Base-by-base conservation (phyloP, 1,139 yeast species). In the Sporopachydermia cereana region DNA sequence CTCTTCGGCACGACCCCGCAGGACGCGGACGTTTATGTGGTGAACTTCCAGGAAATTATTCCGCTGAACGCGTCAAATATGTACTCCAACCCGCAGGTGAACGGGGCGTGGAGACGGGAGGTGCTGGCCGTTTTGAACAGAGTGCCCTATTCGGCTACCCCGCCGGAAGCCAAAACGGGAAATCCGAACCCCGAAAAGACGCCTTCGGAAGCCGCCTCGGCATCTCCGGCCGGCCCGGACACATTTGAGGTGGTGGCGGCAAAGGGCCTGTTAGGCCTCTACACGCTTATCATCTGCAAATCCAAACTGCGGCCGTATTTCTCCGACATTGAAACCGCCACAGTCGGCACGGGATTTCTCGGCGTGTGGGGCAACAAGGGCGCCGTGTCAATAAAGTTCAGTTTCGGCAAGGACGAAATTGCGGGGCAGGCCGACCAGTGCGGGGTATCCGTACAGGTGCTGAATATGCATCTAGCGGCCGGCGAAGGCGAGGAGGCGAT, bases 381-480 rank as follows among this genome's bases (percentile, higher is more conserved):
- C 2, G 77, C 79, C 1, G 72, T 73, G 5, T 57, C 67, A 14
- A 60, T 72, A 17, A 58, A 53, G 17, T 59, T 67, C 47, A 56
- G 53, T 25, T 41, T 62, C 22, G 66, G 66, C 4, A 45, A 45
- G 23, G 54, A 60, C 31, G 54, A 57, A 9, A 9, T 5, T 29
- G 47, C 45, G 36, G 18, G 45, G n/a, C 39, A 64, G 7, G 52
- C 51, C 3, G 67, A 64, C 45, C 46, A 54, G 18, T 58, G 42
- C 53, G 62, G 44, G 47, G 78, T 77, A 7, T 55, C 71, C 2
- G 73, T 76, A 39, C 52, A 80, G 45, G 68, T 81, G 52, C 72
- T 77, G 17, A 73, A 75, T 52, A 76, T 83, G 47, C 95, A 84
- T 60, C 65, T 84, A 44, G 72, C 81, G 2, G 89, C 91, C 2